Base-by-base conservation (phyloP, 345 rosid genomes). In the Reutealis trisperma region DNA sequence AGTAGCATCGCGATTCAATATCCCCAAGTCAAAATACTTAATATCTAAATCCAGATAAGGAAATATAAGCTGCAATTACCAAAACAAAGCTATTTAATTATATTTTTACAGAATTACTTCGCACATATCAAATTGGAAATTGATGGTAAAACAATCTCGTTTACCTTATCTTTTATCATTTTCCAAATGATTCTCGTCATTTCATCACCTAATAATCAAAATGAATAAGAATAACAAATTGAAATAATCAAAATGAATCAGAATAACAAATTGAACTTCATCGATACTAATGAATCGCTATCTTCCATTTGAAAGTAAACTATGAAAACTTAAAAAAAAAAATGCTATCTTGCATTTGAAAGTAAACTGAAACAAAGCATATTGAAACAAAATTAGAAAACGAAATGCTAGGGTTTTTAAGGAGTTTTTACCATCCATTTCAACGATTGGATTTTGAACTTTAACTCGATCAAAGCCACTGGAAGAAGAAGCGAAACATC, bases 121-220 rank as follows among this genome's bases (percentile, higher is more conserved):
- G 34, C 42, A 30, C 34, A 27, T 67, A 37, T 42, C 19, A 47
- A 62, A 73, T 32, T 51, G 47, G 72, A 66, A 55, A 75, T 37
- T 47, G 44, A 78, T 27, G 32, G 34, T 21, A 27, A 75, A 72
- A 37, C 55, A 51, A 27, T 49, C 63, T 77, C 2, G 21, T 84
- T 41, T 80, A 96, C 98, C 86, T 92, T 93, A 19, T 96, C 94
- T 76, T 96, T 96, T 62, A 92, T 91, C 96, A 86, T 85, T 70
- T 70, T 81, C 96, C 99, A 93, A 62, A 96, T 96, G 58, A 96
- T 84, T 85, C 99, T 91, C 8, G 98, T 84, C 98, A 96, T 96
- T 81, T 96, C 99, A 86, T 96, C 99, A 63, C 99, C 99, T 91
- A 73, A 68, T 73, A 65, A 55, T 45, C n/a, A 72, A 68, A 14